phyloP scores from a whole-genome alignment of 2,329 filamentous ascomycete genomes.

The Claviceps humidiphila region DNA sequence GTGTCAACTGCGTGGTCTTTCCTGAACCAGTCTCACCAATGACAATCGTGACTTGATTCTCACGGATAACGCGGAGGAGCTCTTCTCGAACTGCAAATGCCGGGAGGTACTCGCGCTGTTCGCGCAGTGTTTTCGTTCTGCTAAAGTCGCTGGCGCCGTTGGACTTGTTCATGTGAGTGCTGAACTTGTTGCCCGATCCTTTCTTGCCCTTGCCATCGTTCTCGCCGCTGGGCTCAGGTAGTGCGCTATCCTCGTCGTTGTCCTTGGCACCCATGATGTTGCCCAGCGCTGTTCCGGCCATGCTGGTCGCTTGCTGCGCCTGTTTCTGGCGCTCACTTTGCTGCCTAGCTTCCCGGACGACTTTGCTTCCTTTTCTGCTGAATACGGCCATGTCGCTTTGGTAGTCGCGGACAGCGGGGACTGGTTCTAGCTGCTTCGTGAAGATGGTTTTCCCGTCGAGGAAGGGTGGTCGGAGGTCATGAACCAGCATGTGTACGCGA shows the following conservation, averaged over 20 bases:
- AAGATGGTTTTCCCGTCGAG: slow-evolving; percentile 91
- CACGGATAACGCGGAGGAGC: slow-evolving; percentile 75
- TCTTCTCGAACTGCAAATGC: slow-evolving; percentile 96
- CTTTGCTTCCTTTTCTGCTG: slow-evolving; percentile 83
- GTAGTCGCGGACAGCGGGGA: slow-evolving; percentile 81
- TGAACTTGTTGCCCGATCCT: slow-evolving; percentile 57
- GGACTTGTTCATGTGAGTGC: slow-evolving; percentile 75
- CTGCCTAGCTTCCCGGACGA: slow-evolving; percentile 82
- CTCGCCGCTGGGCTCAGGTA: slow-evolving; percentile 61
- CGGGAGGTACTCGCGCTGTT: slow-evolving; percentile 86
- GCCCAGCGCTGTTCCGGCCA: slow-evolving; percentile 81
- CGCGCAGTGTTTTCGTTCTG: slow-evolving; percentile 74
- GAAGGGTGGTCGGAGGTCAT: slow-evolving; percentile 89
- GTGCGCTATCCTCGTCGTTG: slow-evolving; percentile 79
- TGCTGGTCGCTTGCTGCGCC: slow-evolving; percentile 85
- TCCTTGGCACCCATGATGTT: slow-evolving; percentile 95
- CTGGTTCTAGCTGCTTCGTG: slow-evolving; percentile 90
- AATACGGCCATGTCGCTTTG: slow-evolving; percentile 99
- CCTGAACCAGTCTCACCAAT: slow-evolving; percentile 95
- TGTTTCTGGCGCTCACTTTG: slow-evolving; percentile 89
- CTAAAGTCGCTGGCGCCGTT: slow-evolving; percentile 85
- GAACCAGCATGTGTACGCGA: slow-evolving; percentile 79
- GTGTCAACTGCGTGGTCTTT: slow-evolving; percentile 93
- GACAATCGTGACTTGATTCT: slow-evolving; percentile 95
- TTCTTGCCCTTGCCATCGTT: slow-evolving; percentile 41